These are phyloP conservation scores for Scedosporium minutisporum DNA, from an alignment of 2,329 filamentous ascomycete genomes.

Conservation along the genomic window DNA sequence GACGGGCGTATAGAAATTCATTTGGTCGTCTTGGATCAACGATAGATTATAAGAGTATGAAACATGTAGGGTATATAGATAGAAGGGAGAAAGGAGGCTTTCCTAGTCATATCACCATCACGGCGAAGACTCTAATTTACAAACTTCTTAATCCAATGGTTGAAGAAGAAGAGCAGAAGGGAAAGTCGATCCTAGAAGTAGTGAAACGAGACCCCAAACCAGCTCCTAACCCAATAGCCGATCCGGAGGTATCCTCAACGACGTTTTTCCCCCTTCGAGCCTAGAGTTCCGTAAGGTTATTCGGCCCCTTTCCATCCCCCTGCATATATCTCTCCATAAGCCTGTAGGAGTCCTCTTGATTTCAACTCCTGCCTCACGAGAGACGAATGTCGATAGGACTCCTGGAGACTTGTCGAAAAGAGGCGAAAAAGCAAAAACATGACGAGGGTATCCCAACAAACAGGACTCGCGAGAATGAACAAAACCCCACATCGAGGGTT, in stretches of 20 bases:
- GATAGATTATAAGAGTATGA: not conserved
- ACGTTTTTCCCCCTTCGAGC: too few species aligned
- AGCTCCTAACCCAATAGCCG: not conserved
- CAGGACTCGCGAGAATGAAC: too few species aligned
- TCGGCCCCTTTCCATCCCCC: too few species aligned
- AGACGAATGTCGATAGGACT: too few species aligned
- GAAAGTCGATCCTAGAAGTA: not conserved
- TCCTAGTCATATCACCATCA: not conserved
- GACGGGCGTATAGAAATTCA: slow-evolving; percentile 18
- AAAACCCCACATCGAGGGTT: too few species aligned
- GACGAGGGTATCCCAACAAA: not conserved
- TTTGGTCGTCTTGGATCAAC: slow-evolving; percentile 13
- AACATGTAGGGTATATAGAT: not conserved
- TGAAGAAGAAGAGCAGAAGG: not conserved
- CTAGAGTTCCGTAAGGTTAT: too few species aligned
- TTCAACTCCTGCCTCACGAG: too few species aligned
- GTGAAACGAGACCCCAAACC: not conserved
- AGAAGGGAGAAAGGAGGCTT: not conserved
- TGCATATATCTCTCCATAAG: too few species aligned
- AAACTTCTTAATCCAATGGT: not conserved
- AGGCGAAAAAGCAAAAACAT: not conserved
- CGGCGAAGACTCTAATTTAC: not conserved
- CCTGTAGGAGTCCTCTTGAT: too few species aligned
- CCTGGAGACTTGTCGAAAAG: too few species aligned
- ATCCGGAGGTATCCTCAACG: not conserved